Evolutionary conservation across 345 rosid genomes (phyloP).

Genomic region (Dovyalis caffra): DNA sequence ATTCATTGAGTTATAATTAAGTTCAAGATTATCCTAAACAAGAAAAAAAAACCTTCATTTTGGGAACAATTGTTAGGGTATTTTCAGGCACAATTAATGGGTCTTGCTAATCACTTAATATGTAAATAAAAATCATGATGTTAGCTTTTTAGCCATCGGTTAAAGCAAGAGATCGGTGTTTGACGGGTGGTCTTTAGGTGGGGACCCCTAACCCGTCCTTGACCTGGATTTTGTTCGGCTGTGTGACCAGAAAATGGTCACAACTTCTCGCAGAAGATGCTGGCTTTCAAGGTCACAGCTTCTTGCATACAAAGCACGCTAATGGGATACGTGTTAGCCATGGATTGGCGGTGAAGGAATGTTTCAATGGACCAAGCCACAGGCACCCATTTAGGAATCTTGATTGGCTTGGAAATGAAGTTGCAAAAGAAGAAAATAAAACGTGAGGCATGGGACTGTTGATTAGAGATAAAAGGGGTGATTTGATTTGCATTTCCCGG

Average conservation of each 20-base stretch:
- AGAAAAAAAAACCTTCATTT: neutral
- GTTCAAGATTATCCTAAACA: neutral
- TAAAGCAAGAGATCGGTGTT: neutral
- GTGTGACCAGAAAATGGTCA: neutral
- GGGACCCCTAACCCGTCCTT: neutral
- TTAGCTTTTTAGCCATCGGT: slow-evolving; percentile 9
- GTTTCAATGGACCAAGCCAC: too few species aligned
- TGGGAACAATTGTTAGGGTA: neutral
- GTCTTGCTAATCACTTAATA: neutral
- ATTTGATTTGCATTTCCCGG: neutral
- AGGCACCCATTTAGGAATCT: too few species aligned
- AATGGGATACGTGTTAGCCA: too few species aligned
- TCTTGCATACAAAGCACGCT: too few species aligned
- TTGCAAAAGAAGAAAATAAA: neutral
- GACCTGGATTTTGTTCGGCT: neutral
- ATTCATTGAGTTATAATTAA: neutral
- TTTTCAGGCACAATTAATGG: neutral
- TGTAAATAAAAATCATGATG: neutral
- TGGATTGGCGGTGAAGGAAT: slow-evolving; percentile 5
- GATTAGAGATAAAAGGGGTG: neutral
- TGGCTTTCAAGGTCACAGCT: too few species aligned
- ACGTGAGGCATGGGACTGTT: slow-evolving; percentile 16
- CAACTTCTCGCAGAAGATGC: neutral
- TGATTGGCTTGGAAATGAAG: neutral
- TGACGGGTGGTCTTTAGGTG: neutral